Base-by-base conservation (phyloP, 768 basidiomycete species). In the Gloeopeniophorella convolvens region DNA sequence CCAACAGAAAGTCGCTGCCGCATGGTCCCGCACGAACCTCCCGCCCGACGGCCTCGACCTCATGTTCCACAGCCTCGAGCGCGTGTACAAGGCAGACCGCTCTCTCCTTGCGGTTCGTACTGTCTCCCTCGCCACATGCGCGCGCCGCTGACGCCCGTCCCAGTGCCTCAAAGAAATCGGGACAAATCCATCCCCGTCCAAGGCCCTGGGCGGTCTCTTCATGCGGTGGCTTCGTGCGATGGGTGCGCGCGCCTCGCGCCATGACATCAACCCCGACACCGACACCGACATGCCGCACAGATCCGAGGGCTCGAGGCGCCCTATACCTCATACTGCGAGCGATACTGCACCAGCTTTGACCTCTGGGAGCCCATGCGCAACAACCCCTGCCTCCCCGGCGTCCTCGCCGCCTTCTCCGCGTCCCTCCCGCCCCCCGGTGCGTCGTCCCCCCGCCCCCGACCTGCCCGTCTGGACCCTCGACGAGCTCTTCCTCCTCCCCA, bases 151-250 rank as follows among this genome's bases (percentile, higher is more conserved):
- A 33, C 45, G 12, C 34, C 24, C 23, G 28, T 32, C 13, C 8
- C 66, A 95, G 94, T 88, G 87, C 82, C 72, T 97, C 47, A 91
- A 88, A 66, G 92, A 94, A 51, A 92, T 97, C 57, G 93, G 91
- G 13, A 80, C 85, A n/a, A 89, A 85, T 67, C 93, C 94, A 1
- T 83, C 89, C 3, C 89, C 88, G 15, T 90, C 93, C 4, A 96
- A 92, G 62, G 90, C n/a, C n/a, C n/a, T n/a, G n/a, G n/a, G n/a
- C n/a, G n/a, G n/a, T n/a, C n/a, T n/a, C n/a, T n/a, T n/a, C 86
- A n/a, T 73, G 97, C 24, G 94, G 95, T 28, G 94, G 97, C 66
- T 73, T 98, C 46, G 95, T 97, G 87, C 82, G 86, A 69, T 97
- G 94, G 95, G 94, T 94, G 57, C 53, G 87, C 69, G 12, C 12